Evolutionary conservation across 345 rosid species (phyloP).

Genomic region (Salix arbutifolia): DNA sequence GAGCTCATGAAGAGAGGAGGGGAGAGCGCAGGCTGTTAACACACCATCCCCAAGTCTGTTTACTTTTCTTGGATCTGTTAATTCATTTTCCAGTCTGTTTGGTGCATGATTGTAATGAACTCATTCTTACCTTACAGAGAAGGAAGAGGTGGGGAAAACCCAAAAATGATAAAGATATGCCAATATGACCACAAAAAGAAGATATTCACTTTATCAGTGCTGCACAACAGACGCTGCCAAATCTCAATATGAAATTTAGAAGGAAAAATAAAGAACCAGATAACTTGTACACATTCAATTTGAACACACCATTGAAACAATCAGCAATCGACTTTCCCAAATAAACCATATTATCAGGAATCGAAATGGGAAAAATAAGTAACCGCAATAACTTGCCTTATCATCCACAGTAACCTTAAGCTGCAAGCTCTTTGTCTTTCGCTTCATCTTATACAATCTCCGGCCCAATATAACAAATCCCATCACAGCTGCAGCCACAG

Average conservation of each 20-base stretch:
- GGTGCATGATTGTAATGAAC: neutral
- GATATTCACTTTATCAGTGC: neutral
- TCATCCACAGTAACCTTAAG: slow-evolving; percentile 83
- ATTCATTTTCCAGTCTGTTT: neutral
- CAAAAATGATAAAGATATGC: neutral
- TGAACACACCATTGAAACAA: neutral
- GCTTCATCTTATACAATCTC: slow-evolving; percentile 75
- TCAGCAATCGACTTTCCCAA: slow-evolving; percentile 1
- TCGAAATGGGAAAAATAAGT: slow-evolving; percentile 1
- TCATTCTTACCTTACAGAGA: neutral
- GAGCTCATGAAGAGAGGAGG: neutral
- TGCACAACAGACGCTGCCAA: neutral
- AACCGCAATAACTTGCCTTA: slow-evolving; percentile 51
- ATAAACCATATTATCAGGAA: neutral
- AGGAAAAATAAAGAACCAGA: neutral
- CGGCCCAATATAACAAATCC: slow-evolving; percentile 77
- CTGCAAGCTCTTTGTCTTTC: slow-evolving; percentile 59
- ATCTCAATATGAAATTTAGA: neutral
- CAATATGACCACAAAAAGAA: neutral
- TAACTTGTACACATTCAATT: neutral
- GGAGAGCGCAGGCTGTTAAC: neutral
- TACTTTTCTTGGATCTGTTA: neutral
- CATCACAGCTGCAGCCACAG: slow-evolving; percentile 86
- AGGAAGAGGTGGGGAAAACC: neutral
- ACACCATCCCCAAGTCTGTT: neutral